Evolutionary conservation across 805 yeast genomes (phyloP).

Genomic region (Debaryomyces prosopidis): DNA sequence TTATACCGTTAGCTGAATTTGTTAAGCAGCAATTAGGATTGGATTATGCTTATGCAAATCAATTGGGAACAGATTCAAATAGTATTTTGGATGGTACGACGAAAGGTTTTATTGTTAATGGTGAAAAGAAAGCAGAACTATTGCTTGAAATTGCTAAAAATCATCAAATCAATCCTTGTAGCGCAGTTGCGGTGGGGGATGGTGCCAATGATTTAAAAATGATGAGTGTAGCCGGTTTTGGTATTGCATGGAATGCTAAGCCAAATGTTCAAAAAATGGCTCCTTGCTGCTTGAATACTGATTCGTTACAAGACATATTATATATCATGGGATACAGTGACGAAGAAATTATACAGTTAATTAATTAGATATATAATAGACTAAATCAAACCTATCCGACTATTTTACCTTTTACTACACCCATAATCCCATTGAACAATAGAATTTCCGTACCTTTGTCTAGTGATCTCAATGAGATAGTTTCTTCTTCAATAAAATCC

Average conservation of each 20-base stretch:
- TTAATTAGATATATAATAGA: conserved; percentile 7
- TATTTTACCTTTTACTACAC: conserved; percentile 65
- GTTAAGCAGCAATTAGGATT: conserved; percentile 67
- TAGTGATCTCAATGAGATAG: conserved; percentile 47
- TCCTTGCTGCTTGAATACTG: conserved; percentile 76
- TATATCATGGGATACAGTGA: conserved; percentile 78
- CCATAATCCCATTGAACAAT: conserved; percentile 80
- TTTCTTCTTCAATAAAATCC: conserved; percentile 54
- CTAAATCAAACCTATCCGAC: conserved; percentile 11
- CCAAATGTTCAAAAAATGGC: conserved; percentile 86
- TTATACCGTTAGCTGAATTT: conserved; percentile 80
- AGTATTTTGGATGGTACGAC: conserved; percentile 74
- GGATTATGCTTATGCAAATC: conserved; percentile 90
- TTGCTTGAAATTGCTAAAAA: conserved; percentile 59
- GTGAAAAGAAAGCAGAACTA: conserved; percentile 75
- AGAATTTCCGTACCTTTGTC: conserved; percentile 67
- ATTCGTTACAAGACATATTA: conserved; percentile 70
- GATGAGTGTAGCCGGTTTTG: conserved; percentile 91
- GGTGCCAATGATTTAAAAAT: conserved; percentile 95
- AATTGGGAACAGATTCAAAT: conserved; percentile 43
- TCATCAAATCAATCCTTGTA: conserved; percentile 49
- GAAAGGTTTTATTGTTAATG: conserved; percentile 82
- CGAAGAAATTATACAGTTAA: conserved; percentile 44
- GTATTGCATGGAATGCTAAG: conserved; percentile 97
- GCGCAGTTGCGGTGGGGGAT: conserved; percentile 87